Percentiles rank a stretch among this genome's conserved stretches.
Conservation (phyloP, 441 rosid genomes). For the Erysimum pusillum region DNA sequence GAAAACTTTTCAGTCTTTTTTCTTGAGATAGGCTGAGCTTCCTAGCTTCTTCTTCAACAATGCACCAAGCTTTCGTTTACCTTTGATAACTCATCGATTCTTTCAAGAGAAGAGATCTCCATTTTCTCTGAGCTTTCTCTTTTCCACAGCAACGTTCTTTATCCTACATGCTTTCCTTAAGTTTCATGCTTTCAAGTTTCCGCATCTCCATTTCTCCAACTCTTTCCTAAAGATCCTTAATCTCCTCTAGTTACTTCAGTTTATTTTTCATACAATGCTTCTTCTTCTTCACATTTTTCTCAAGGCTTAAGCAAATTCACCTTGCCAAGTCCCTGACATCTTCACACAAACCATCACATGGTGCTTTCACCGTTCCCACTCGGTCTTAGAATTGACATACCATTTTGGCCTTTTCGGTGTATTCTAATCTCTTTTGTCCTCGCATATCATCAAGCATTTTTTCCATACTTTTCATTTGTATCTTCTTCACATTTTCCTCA, state of each 20-base stretch:
- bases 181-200: too few species aligned
- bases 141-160: constrained; percentile 64
- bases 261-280: constrained; percentile 68
- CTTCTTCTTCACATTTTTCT: constrained; percentile 72
- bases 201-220: too few species aligned
- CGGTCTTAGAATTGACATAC: constrained; percentile 50
- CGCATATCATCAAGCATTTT: constrained; percentile 46
- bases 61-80: constrained; percentile 67
- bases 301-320: constrained; percentile 61
- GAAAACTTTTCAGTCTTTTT: constrained; percentile 29
- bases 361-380: constrained; percentile 52
- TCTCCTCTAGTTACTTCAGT: constrained; percentile 73
- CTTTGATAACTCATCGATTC: constrained; percentile 70
- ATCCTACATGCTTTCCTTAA: constrained; percentile 64
- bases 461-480: constrained; percentile 64
- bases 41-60: constrained; percentile 57
- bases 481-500: constrained; percentile 62
- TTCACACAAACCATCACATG: constrained; percentile 57
- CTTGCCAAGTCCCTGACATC: constrained; percentile 61
- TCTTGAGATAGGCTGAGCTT: constrained; percentile 49
- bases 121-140: constrained; percentile 62
- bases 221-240: constrained; percentile 64
- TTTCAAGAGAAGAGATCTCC: constrained; percentile 60
- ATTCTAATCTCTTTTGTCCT: constrained; percentile 51
- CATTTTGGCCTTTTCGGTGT: constrained; percentile 52